Evolutionary conservation across 352 stramenopile genomes (phyloP), one percentile per base, ranked within the genome.

Genomic region (Pythium sukuiense): DNA sequence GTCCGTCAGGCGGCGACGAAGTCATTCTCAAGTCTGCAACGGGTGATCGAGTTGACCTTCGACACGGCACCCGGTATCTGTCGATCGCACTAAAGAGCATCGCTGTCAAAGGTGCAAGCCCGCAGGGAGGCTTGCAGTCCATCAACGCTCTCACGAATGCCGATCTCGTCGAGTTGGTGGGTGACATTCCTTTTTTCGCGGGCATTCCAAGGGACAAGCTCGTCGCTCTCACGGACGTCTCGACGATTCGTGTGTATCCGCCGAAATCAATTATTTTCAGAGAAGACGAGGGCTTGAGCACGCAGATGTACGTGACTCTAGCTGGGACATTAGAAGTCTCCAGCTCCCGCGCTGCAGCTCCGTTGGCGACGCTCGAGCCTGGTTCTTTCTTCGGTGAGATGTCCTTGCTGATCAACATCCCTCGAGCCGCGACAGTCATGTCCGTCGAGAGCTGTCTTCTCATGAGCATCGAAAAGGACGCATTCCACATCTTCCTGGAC

Each of bases 371-470:
- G 9, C 71, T 93, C 0, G 80, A 85, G 18, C 70, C 85, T 2
- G 85, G 85, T 8, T 90, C 83, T 1, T 93, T 90, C 64, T 93
- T 93, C 64, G 85, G 85, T 3, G 85, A 93, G 55, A 93, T 93
- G 85, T 88, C 85, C 14, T 67, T 93, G 33, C 61, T 93, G 8
- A 92, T 90, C 59, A 89, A 90, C 59, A 90, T 90, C 53, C 85
- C 85, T 3, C 80, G 85, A 33, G 83, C 85, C 9, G 85, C 85
- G 26, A 92, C 85, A 2, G 80, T 93, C 20, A 85, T 65, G 43
- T 74, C 83, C 9, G 67, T 84, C 2, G 83, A 92, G 24, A 91
- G 82, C 57, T 90, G 83, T 46, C 87, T 93, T 72, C 70, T 93
- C 18, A 85, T 93, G 73, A 89, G 75, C 41, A 91, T 93, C 27